Conservation (phyloP, 495 filamentous ascomycete genomes). For the Aspergillus avenaceus region DNA sequence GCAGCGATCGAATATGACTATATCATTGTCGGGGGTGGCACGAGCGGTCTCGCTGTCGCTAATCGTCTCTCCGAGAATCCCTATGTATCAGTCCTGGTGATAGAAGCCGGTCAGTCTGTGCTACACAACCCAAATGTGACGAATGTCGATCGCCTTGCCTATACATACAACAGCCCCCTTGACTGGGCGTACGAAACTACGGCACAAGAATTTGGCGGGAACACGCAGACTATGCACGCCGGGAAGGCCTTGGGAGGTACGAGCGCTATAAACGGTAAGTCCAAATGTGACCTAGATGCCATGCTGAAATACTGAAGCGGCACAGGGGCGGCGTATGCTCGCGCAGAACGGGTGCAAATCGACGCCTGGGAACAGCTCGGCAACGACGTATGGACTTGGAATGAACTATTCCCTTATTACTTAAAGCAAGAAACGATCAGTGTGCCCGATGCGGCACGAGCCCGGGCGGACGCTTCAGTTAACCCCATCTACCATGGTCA, state of each 20-base stretch:
- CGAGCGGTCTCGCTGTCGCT: conserved; percentile 48
- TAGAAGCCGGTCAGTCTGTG: conserved; percentile 50
- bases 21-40: conserved; percentile 46
- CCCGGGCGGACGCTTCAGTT: conserved; percentile 38
- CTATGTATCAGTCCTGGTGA: conserved; percentile 41
- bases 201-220: conserved; percentile 33
- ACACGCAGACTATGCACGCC: conserved; percentile 32
- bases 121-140: conserved; percentile 51
- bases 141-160: conserved; percentile 31
- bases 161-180: conserved; percentile 35
- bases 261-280: conserved; percentile 48
- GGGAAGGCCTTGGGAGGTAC: conserved; percentile 51
- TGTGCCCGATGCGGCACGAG: conserved; percentile 32
- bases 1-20: conserved; percentile 1
- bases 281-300: no score
- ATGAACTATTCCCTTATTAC: conserved; percentile 53
- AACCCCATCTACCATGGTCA: conserved; percentile 43
- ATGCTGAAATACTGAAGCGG: conserved; percentile 30
- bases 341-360: conserved; percentile 25
- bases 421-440: conserved; percentile 35
- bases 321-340: conserved; percentile 43
- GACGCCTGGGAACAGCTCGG: conserved; percentile 54
- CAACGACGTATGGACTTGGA: conserved; percentile 57
- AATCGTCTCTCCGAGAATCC: conserved; percentile 46
- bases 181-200: conserved; percentile 50